Percentiles rank a stretch among this genome's conserved stretches.
Conservation (phyloP, 2,329 filamentous ascomycete genomes). For the Phoma sp. region DNA sequence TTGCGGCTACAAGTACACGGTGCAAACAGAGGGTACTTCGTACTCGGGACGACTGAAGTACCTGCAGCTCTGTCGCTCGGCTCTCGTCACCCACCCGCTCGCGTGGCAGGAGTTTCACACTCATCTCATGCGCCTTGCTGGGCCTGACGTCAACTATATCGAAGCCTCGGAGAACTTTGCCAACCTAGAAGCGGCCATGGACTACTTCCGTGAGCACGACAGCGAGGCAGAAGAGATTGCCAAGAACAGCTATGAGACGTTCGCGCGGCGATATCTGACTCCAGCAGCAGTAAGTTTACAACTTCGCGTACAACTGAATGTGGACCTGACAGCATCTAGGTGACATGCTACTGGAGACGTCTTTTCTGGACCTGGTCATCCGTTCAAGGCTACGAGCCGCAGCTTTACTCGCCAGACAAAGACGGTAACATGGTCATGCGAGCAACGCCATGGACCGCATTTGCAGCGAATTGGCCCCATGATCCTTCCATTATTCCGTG, state of each 20-base stretch:
- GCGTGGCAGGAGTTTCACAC: slow-evolving; percentile 48
- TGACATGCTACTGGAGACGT: slow-evolving; percentile 46
- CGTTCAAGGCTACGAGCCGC: slow-evolving; percentile 41
- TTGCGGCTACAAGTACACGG: slow-evolving; percentile 59
- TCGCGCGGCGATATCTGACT: slow-evolving; percentile 41
- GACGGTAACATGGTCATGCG: slow-evolving; percentile 39
- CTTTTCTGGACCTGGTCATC: slow-evolving; percentile 40
- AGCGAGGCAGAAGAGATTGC: slow-evolving; percentile 40
- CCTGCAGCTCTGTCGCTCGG: slow-evolving; percentile 57
- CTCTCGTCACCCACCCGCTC: slow-evolving; percentile 42
- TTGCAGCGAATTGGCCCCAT: slow-evolving; percentile 45
- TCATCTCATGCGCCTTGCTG: slow-evolving; percentile 41
- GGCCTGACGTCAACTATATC: slow-evolving; percentile 43
- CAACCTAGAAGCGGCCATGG: slow-evolving; percentile 43
- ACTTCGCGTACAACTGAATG: background rate
- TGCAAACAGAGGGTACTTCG: slow-evolving; percentile 62
- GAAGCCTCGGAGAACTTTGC: slow-evolving; percentile 42
- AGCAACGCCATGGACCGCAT: slow-evolving; percentile 44
- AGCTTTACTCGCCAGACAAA: slow-evolving; percentile 35
- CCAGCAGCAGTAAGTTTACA: slow-evolving; percentile 37
- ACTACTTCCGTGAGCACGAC: slow-evolving; percentile 41
- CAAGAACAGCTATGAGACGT: slow-evolving; percentile 41
- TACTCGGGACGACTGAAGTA: slow-evolving; percentile 64
- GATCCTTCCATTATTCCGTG: slow-evolving; percentile 42
- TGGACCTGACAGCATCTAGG: slow-evolving; percentile 16